Evolutionary conservation across 345 rosid genomes (phyloP).

Genomic region (Combretum micranthum): DNA sequence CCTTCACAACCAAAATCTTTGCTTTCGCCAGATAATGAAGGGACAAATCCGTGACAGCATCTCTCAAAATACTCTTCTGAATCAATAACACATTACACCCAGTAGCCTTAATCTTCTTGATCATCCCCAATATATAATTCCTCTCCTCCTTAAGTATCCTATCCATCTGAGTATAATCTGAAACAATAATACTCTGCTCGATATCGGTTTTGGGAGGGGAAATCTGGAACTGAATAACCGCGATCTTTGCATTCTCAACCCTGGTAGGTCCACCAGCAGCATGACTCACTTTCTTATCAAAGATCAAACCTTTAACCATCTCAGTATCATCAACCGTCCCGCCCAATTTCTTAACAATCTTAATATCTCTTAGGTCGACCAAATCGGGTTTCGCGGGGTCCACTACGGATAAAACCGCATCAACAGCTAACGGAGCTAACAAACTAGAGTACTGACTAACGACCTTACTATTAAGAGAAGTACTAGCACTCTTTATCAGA

Average conservation of each 20-base stretch:
- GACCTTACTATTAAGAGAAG: conserved; percentile 90
- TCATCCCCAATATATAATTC: conserved; percentile 91
- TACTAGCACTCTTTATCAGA: conserved; percentile 74
- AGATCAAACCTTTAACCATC: conserved; percentile 78
- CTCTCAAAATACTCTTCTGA: conserved; percentile 98
- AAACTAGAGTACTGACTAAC: conserved; percentile 92
- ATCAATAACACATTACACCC: conserved; percentile 89
- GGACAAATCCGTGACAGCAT: conserved; percentile 90
- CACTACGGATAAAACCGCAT: conserved; percentile 68
- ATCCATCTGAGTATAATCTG: conserved; percentile 97
- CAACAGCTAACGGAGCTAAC: conserved; percentile 93
- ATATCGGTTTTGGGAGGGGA: conserved; percentile 95
- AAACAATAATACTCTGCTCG: conserved; percentile 94
- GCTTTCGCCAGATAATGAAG: conserved; percentile 93
- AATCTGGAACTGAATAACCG: conserved; percentile 97
- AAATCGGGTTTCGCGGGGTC: conserved; percentile 76
- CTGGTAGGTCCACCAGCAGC: conserved; percentile 85
- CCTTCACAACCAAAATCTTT: conserved; percentile 86
- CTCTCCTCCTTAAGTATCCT: conserved; percentile 98
- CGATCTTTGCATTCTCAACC: conserved; percentile 86
- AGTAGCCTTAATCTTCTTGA: conserved; percentile 87
- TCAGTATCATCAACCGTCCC: conserved; percentile 98
- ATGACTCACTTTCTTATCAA: conserved; percentile 89
- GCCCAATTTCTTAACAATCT: conserved; percentile 96
- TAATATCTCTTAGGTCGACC: conserved; percentile 89